Conservation (phyloP, 2,329 filamentous ascomycete genomes). For the Aspergillus vadensis region DNA sequence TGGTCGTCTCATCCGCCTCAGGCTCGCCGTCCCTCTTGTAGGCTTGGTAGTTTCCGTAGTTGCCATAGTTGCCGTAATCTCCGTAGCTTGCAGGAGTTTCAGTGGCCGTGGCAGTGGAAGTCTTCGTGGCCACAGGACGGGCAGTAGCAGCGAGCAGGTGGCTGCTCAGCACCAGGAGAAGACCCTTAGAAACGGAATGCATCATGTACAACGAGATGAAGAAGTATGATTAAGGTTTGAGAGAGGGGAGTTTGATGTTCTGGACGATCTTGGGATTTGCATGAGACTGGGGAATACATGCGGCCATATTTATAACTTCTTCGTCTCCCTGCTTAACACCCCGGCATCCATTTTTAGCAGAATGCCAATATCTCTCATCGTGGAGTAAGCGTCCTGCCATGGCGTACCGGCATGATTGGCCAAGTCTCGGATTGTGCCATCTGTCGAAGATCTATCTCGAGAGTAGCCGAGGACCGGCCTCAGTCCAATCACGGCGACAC, state of each 20-base stretch:
- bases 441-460: background rate
- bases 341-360: background rate
- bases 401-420: slow-evolving; percentile 2
- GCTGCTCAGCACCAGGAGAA: slow-evolving; percentile 17
- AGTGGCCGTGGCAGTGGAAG: slow-evolving; percentile 4
- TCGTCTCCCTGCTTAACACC: background rate
- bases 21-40: slow-evolving; percentile 1
- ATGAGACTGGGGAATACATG: background rate
- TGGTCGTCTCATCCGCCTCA: background rate
- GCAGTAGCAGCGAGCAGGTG: slow-evolving; percentile 16
- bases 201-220: background rate
- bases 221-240: background rate
- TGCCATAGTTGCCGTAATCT: slow-evolving; percentile 22
- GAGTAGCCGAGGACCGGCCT: background rate
- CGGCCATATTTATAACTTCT: slow-evolving; percentile 6
- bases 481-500: slow-evolving; percentile 1
- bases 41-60: slow-evolving; percentile 5
- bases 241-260: background rate
- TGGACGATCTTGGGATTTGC: slow-evolving; percentile 1
- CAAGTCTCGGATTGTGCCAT: slow-evolving; percentile 11
- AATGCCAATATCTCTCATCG: background rate
- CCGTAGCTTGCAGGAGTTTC: slow-evolving; percentile 7
- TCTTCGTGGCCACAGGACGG: slow-evolving; percentile 8
- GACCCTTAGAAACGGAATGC: slow-evolving; percentile 5
- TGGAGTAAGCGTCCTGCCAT: background rate